A percentile compares a stretch with the other conserved stretches of the same genome.
These are phyloP conservation scores for Herpotrichia juniperi DNA, from an alignment of 2,329 filamentous ascomycete species.

Conservation along the genomic window DNA sequence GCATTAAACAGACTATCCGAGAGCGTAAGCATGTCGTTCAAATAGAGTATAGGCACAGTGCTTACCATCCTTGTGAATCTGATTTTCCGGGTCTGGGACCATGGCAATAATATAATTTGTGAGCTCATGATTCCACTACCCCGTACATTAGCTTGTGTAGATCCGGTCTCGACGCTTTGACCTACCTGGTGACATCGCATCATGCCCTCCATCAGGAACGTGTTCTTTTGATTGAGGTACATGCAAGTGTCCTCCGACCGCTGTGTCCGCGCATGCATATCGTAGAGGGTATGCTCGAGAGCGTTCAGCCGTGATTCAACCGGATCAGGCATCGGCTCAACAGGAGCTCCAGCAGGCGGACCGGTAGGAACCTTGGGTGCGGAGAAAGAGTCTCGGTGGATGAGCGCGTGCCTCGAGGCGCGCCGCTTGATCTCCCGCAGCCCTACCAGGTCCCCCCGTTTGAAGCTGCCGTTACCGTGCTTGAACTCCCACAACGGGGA, in stretches of 20 bases:
- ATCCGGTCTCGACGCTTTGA: slow-evolving; percentile 20
- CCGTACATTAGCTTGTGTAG: slow-evolving; percentile 29
- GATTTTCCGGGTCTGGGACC: slow-evolving; percentile 75
- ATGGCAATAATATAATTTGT: slow-evolving; percentile 76
- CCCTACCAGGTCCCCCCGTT: slow-evolving; percentile 88
- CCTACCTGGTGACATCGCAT: slow-evolving; percentile 71
- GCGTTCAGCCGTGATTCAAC: slow-evolving; percentile 75
- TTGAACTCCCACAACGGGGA: slow-evolving; percentile 98
- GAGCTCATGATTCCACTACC: slow-evolving; percentile 82
- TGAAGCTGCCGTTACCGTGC: slow-evolving; percentile 96
- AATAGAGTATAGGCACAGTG: slow-evolving; percentile 32
- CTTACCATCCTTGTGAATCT: slow-evolving; percentile 83
- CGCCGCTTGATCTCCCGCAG: slow-evolving; percentile 94
- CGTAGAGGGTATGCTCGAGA: slow-evolving; percentile 83
- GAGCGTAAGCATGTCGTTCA: slow-evolving; percentile 27
- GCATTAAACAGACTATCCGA: slow-evolving; percentile 55
- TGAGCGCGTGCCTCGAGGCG: slow-evolving; percentile 89
- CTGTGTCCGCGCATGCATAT: slow-evolving; percentile 75
- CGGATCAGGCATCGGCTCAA: slow-evolving; percentile 80
- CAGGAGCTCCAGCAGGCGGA: slow-evolving; percentile 83
- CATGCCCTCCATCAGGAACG: slow-evolving; percentile 81
- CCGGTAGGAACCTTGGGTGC: slow-evolving; percentile 70
- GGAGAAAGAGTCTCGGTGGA: slow-evolving; percentile 88
- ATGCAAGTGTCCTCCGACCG: slow-evolving; percentile 84
- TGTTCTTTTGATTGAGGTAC: slow-evolving; percentile 79